phyloP scores from a whole-genome alignment of 139 green algal species.

The Microglena sp. region DNA sequence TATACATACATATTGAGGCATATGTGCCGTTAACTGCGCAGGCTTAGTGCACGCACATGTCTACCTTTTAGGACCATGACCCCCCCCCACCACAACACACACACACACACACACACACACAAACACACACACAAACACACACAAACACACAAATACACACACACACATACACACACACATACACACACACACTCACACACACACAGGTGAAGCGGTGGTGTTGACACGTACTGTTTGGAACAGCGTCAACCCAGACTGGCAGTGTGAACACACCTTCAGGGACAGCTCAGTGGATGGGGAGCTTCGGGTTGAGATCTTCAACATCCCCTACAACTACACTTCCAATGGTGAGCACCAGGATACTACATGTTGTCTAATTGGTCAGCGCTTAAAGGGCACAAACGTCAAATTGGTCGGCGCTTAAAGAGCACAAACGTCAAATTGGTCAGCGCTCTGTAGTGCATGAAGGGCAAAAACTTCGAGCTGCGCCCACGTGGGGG shows the following conservation, averaged over 20 bases:
- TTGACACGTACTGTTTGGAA: not conserved
- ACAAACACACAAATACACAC: slow-evolving; percentile 6
- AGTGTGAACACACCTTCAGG: slow-evolving; percentile 14
- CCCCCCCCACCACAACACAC: not conserved
- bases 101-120: not conserved
- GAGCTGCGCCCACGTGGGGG: no score
- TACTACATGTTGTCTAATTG: no score
- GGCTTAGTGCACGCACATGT: no score
- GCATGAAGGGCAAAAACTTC: no score
- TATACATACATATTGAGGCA: not conserved
- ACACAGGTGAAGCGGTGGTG: not conserved
- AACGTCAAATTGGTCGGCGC: no score
- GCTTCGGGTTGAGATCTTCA: slow-evolving; percentile 60
- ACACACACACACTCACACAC: slow-evolving; percentile 10
- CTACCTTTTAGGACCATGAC: no score
- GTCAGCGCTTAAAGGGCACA: no score
- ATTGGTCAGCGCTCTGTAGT: no score
- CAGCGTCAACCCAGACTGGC: slow-evolving; percentile 6
- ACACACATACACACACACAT: slow-evolving; percentile 2
- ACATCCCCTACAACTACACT: no score
- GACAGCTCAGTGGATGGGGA: slow-evolving; percentile 35
- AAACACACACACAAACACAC: not conserved
- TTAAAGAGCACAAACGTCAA: no score
- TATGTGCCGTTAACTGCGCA: no score
- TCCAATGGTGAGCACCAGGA: no score